These are phyloP conservation scores for Begonia masoniana DNA, from an alignment of 306 rosid species.

Conservation along the genomic window DNA sequence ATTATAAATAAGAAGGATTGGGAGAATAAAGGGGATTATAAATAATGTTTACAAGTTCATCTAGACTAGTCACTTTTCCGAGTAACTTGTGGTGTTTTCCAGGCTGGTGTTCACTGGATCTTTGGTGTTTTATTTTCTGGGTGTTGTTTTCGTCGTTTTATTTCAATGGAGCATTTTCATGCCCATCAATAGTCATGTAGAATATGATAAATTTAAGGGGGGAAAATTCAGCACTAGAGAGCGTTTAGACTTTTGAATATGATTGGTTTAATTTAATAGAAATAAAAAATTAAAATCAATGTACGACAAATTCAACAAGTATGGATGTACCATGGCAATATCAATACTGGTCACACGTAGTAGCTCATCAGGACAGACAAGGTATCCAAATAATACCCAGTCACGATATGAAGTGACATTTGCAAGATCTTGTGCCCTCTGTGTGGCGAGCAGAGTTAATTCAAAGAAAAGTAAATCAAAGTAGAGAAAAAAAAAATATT, in stretches of 20 bases:
- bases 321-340: slow-evolving; percentile 70
- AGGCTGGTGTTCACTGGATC: too few relatives aligned
- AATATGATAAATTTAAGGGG: slow-evolving; percentile 1
- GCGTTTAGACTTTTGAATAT: slow-evolving; percentile 1
- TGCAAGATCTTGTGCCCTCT: slow-evolving; percentile 99
- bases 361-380: slow-evolving; percentile 98
- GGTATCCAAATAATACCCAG: slow-evolving; percentile 96
- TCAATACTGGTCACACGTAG: slow-evolving; percentile 98
- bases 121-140: too few relatives aligned
- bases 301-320: too few relatives aligned
- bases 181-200: too few relatives aligned
- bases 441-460: slow-evolving; percentile 13
- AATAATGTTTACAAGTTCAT: too few relatives aligned
- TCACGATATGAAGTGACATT: slow-evolving; percentile 95
- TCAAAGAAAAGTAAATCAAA: slow-evolving; percentile 3
- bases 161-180: too few relatives aligned
- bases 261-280: background rate
- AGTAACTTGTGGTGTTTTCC: too few relatives aligned
- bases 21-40: too few relatives aligned
- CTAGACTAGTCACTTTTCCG: too few relatives aligned
- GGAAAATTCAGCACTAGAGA: background rate
- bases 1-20: too few relatives aligned
- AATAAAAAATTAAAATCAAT: background rate
- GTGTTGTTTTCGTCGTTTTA: too few relatives aligned
- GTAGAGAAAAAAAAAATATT: slow-evolving; percentile 6